phyloP scores from a whole-genome alignment of 176 grass and related monocot genomes.

The Guadua angustifolia region DNA sequence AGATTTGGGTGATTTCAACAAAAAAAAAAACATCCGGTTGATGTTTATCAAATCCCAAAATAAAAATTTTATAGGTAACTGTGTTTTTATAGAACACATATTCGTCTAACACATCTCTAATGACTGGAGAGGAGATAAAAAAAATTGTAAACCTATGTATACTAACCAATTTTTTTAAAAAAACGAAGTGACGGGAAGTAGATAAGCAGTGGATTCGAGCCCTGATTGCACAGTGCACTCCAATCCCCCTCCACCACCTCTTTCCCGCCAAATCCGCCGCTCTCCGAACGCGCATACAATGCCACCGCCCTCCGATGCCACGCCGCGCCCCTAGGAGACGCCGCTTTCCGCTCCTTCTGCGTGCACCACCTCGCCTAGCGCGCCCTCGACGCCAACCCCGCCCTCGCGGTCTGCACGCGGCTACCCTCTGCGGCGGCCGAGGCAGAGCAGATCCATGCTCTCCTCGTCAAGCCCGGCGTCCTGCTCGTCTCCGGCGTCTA shows the following conservation, averaged over 20 bases:
- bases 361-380: background rate
- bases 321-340: background rate
- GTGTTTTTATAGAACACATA: no score
- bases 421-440: background rate
- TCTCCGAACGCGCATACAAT: background rate
- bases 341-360: background rate
- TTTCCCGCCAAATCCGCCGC: constrained; percentile 5
- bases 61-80: no score
- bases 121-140: no score
- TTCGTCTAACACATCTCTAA: no score
- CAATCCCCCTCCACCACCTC: background rate
- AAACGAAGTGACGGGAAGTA: no score
- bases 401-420: background rate
- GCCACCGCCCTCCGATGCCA: background rate
- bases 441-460: background rate
- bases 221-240: background rate
- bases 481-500: background rate
- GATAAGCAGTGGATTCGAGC: no score
- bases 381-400: background rate
- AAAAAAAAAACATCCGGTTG: no score
- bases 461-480: background rate
- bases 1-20: no score
- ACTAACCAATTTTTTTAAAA: no score
- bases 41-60: no score
- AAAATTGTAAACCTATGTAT: no score